phyloP scores from a whole-genome alignment of 2,329 filamentous ascomycete species.

The Beauveria australis region DNA sequence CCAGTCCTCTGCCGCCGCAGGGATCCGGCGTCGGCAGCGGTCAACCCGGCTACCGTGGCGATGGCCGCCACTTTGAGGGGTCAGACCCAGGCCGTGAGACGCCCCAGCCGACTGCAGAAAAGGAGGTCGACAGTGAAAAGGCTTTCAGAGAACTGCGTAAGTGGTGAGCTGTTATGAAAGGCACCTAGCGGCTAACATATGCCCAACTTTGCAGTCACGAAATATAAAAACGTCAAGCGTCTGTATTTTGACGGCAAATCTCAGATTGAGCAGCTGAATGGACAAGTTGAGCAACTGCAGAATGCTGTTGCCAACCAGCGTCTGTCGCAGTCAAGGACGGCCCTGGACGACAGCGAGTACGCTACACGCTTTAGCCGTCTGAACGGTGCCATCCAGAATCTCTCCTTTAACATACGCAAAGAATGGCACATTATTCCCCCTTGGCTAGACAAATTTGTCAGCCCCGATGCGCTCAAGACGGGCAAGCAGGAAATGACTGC shows the following conservation, averaged over 20 bases:
- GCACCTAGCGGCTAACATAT: slow-evolving; percentile 24
- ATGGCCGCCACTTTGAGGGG: slow-evolving; percentile 37
- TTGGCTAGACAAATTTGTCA: slow-evolving; percentile 75
- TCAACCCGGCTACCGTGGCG: slow-evolving; percentile 31
- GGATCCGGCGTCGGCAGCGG: slow-evolving; percentile 19
- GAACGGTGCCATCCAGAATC: slow-evolving; percentile 87
- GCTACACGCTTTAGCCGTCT: slow-evolving; percentile 79
- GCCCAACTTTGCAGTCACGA: slow-evolving; percentile 57
- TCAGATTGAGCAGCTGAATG: slow-evolving; percentile 80
- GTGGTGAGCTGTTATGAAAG: slow-evolving; percentile 18
- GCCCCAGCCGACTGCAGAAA: slow-evolving; percentile 42
- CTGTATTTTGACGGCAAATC: slow-evolving; percentile 94
- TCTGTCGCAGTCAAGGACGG: slow-evolving; percentile 86
- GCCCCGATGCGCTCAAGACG: slow-evolving; percentile 72
- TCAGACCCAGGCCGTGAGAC: slow-evolving; percentile 46
- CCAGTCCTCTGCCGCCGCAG: slow-evolving; percentile 36
- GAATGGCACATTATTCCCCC: slow-evolving; percentile 76
- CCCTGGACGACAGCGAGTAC: slow-evolving; percentile 93
- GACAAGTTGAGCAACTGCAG: slow-evolving; percentile 87
- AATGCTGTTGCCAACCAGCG: slow-evolving; percentile 97
- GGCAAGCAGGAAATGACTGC: slow-evolving; percentile 98
- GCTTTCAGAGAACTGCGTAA: slow-evolving; percentile 50
- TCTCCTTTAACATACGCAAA: slow-evolving; percentile 93
- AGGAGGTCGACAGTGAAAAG: slow-evolving; percentile 42
- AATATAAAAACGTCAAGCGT: slow-evolving; percentile 97